Evolutionary conservation across 805 yeast genomes (phyloP), one percentile per base, ranked within the genome.

Genomic region (Yarrowia phangngaensis): DNA sequence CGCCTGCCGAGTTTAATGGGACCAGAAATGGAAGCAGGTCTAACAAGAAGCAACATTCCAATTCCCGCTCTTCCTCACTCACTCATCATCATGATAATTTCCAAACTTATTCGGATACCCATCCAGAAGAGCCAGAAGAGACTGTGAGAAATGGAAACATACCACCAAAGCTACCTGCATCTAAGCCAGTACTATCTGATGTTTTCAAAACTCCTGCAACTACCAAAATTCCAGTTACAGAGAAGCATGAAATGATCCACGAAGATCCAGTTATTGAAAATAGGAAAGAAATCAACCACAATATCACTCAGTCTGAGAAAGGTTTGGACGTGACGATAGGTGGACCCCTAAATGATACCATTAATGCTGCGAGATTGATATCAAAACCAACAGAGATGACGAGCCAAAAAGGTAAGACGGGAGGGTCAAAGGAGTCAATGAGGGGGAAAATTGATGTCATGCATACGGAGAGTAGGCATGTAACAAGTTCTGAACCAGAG

Each of bases 111-210:
- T 31, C 40, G 9, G 38, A 32, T 13, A 45, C 38, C 15, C 40
- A 45, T 32, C 50, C 38, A 11, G 50, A 45, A 16, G 40, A 45
- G 34, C 48, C 35, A 4, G 35, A 41, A 17, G 35, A 29, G 35
- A 19, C 12, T 6, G 36, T 5, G 15, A 17, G 4, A 16, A 13
- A 20, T 13, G 24, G n/a, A n/a, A n/a, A n/a, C n/a, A n/a, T n/a
- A n/a, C n/a, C n/a, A n/a, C n/a, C n/a, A n/a, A n/a, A n/a, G n/a
- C n/a, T n/a, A n/a, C n/a, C n/a, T n/a, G n/a, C n/a, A n/a, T n/a
- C n/a, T n/a, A n/a, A n/a, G n/a, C n/a, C n/a, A n/a, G n/a, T n/a
- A n/a, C n/a, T n/a, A n/a, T n/a, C n/a, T n/a, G n/a, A n/a, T n/a
- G n/a, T n/a, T n/a, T n/a, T n/a, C n/a, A n/a, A n/a, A 24, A 24